phyloP scores from a whole-genome alignment of 208 protist genomes.

The Leptomonas seymouri region DNA sequence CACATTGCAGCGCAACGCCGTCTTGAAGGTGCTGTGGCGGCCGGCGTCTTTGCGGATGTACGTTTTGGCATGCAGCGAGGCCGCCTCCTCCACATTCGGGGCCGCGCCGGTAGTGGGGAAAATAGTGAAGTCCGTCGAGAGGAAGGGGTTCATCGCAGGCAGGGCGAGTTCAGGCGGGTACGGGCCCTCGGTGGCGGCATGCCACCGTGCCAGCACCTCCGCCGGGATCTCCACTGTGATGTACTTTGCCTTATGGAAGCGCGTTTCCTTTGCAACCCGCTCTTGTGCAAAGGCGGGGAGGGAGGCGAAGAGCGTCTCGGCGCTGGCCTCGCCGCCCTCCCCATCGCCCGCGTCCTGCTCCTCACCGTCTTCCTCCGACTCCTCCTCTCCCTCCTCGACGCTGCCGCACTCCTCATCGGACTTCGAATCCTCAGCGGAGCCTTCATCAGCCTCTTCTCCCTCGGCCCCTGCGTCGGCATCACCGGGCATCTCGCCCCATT shows the following conservation, averaged over 20 bases:
- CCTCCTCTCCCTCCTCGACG: background rate
- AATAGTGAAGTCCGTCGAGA: conserved; percentile 74
- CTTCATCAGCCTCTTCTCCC: background rate
- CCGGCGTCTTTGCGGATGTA: conserved; percentile 45
- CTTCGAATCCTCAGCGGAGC: background rate
- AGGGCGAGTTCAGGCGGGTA: conserved; percentile 33
- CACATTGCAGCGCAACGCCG: conserved; percentile 42
- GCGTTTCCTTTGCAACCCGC: conserved; percentile 30
- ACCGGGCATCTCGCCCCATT: conserved; percentile 63
- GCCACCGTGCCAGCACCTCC: conserved; percentile 49
- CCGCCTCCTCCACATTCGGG: conserved; percentile 22
- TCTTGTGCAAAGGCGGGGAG: conserved; percentile 62
- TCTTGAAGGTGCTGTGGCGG: conserved; percentile 64
- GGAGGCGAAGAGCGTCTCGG: conserved; percentile 41
- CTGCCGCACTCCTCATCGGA: conserved; percentile 7
- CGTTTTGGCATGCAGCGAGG: conserved; percentile 48
- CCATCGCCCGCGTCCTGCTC: conserved; percentile 3
- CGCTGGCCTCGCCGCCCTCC: conserved; percentile 3
- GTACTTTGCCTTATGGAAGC: conserved; percentile 47
- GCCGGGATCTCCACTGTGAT: conserved; percentile 36
- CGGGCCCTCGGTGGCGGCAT: conserved; percentile 26
- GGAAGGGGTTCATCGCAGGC: conserved; percentile 63
- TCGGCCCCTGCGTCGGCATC: conserved; percentile 14
- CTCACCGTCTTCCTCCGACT: background rate
- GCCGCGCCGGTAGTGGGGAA: conserved; percentile 19